Base-by-base conservation (phyloP, 2,329 filamentous ascomycete genomes). In the Alternaria metachromatica region DNA sequence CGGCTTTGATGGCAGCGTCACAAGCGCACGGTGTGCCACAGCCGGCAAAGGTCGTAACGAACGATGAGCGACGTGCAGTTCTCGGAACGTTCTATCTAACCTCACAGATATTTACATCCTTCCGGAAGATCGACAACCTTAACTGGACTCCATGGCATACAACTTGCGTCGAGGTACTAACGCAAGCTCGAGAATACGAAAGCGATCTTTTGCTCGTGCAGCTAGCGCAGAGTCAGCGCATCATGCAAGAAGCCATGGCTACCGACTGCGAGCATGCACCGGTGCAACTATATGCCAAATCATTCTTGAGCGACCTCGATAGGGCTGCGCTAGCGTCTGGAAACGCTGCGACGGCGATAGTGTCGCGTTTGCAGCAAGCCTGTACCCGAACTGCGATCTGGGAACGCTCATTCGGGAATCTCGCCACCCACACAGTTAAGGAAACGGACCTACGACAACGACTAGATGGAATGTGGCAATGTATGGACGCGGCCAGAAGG, bases 1-100 rank as follows among this genome's bases (percentile, higher is more conserved):
- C 48, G 13, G 50, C 49, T 18, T 28, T 63, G 41, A 33, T 51
- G n/a, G 55, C 55, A 13, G 63, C 63, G 6, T 21, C 58, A 25
- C 48, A 58, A 12, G 55, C 57, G 4, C 56, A 58, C 25, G 64
- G 58, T 4, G 53, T 57, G 7, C 49, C 50, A 20, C 61, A 66
- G 12, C 55, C 58, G n/a, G 33, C 23, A 4, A 59, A 50, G 13
- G 37, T n/a, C 25, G 21, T 66, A 23, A 48, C 33, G 15, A 60
- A 66, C n/a, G 56, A 64, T 15, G 64, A 63, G 41, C 18, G 64
- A 63, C 41, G 64, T 12, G 64, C 61, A 20, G 54, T 60, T 7
- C 13, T 66, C 9, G 64, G 61, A 13, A 55, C 43, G 7, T 66
- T 62, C 41, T 64, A 63, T 45, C 9, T 66, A 2, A 55, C 54